Conservation (phyloP, 2,329 filamentous ascomycete species). For the Epichloe typhina region DNA sequence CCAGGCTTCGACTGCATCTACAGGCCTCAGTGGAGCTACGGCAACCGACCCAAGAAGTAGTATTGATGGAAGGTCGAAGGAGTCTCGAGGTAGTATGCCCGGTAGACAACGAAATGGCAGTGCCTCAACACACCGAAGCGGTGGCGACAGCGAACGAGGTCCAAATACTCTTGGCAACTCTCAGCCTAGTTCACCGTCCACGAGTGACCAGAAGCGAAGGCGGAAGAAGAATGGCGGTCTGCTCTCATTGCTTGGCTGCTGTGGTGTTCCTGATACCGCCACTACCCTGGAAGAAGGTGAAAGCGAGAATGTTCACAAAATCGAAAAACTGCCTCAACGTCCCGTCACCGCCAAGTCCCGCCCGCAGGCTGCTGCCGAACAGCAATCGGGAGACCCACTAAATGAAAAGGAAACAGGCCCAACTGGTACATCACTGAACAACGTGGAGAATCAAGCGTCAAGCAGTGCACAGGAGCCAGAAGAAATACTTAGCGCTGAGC, state of each 20-base stretch:
- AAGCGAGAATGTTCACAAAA: slow-evolving; percentile 41
- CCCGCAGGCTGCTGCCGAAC: slow-evolving; percentile 39
- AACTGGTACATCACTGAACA: slow-evolving; percentile 21
- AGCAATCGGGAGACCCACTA: slow-evolving; percentile 26
- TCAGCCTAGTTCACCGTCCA: slow-evolving; percentile 37
- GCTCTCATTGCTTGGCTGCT: slow-evolving; percentile 52
- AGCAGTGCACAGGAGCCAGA: slow-evolving; percentile 34
- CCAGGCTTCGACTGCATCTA: slow-evolving; percentile 45
- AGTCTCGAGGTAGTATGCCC: slow-evolving; percentile 50
- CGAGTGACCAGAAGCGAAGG: slow-evolving; percentile 37
- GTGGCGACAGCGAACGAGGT: slow-evolving; percentile 37
- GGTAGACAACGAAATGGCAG: slow-evolving; percentile 53
- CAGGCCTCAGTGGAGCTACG: slow-evolving; percentile 46
- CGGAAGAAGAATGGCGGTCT: slow-evolving; percentile 44
- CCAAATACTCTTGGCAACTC: slow-evolving; percentile 33
- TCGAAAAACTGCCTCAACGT: slow-evolving; percentile 41
- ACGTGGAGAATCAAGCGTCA: slow-evolving; percentile 30
- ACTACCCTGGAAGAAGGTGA: slow-evolving; percentile 39
- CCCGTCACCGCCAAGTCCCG: slow-evolving; percentile 41
- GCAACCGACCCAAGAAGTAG: slow-evolving; percentile 47
- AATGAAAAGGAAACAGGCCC: slow-evolving; percentile 36
- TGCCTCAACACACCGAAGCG: slow-evolving; percentile 50
- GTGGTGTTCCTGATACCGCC: slow-evolving; percentile 47
- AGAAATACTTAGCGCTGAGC: slow-evolving; percentile 23
- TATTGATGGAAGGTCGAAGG: slow-evolving; percentile 51